phyloP scores from a whole-genome alignment of 2,329 filamentous ascomycete genomes.

The Stromatinia cepivora region DNA sequence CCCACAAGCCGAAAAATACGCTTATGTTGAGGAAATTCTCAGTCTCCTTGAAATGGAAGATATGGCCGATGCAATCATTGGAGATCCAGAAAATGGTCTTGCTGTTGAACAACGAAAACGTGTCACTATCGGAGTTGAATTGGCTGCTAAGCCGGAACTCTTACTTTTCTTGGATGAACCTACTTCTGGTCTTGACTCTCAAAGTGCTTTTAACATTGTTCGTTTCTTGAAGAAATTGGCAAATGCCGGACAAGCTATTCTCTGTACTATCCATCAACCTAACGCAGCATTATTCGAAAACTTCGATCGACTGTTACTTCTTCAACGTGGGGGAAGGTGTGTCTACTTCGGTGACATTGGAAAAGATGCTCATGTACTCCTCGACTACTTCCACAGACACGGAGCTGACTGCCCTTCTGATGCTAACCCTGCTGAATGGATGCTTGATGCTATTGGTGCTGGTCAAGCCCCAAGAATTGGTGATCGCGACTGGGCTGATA shows the following conservation, averaged over 20 bases:
- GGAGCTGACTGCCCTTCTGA: constrained; percentile 54
- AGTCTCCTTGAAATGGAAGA: constrained; percentile 65
- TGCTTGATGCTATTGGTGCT: constrained; percentile 65
- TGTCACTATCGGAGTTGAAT: constrained; percentile 62
- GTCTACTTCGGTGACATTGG: constrained; percentile 70
- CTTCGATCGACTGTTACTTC: constrained; percentile 64
- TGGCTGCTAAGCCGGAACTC: constrained; percentile 59
- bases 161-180: constrained; percentile 62
- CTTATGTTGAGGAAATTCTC: constrained; percentile 66
- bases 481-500: constrained; percentile 63
- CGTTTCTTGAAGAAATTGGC: constrained; percentile 59
- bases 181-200: constrained; percentile 58
- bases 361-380: constrained; percentile 58
- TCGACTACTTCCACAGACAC: constrained; percentile 48
- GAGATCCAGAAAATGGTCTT: constrained; percentile 58
- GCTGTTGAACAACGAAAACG: constrained; percentile 68
- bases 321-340: constrained; percentile 62
- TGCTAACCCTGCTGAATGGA: constrained; percentile 59
- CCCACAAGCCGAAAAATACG: constrained; percentile 60
- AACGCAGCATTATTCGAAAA: constrained; percentile 69
- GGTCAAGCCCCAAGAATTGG: constrained; percentile 61
- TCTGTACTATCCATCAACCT: constrained; percentile 71
- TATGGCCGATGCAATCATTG: constrained; percentile 66
- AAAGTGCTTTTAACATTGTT: constrained; percentile 60
- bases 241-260: constrained; percentile 64